Evolutionary conservation across 2,329 filamentous ascomycete genomes (phyloP).

Genomic region (Colletotrichum magnum): DNA sequence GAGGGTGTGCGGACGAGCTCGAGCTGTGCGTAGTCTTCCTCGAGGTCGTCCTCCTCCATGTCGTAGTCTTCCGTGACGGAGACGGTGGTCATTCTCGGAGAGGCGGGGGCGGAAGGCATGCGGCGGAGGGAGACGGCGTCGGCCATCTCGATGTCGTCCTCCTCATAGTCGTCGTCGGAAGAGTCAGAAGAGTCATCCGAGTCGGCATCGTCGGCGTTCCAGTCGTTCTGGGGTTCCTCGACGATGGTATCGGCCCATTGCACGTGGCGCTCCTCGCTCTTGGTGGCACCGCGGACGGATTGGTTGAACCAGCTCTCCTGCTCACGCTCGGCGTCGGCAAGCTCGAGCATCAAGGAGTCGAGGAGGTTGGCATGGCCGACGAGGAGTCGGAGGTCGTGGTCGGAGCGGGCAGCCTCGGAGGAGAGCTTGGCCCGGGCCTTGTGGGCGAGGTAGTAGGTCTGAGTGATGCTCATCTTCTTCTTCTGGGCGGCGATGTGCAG

Average conservation of each 20-base stretch:
- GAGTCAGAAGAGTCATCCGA: constrained; percentile 52
- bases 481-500: constrained; percentile 55
- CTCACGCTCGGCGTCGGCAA: constrained; percentile 93
- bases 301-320: constrained; percentile 99
- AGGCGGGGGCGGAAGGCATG: constrained; percentile 54
- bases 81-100: constrained; percentile 47
- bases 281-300: constrained; percentile 83
- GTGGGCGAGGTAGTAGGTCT: constrained; percentile 98
- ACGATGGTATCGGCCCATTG: constrained; percentile 88
- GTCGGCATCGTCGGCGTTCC: constrained; percentile 75
- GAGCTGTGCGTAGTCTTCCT: constrained; percentile 76
- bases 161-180: constrained; percentile 63
- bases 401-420: constrained; percentile 87
- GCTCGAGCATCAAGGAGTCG: constrained; percentile 91
- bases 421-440: constrained; percentile 97
- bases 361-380: constrained; percentile 99
- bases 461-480: constrained; percentile 95
- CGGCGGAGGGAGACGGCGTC: constrained; percentile 63
- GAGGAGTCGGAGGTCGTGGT: constrained; percentile 94
- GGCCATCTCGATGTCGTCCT: constrained; percentile 72
- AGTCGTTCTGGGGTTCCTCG: constrained; percentile 81
- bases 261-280: constrained; percentile 74
- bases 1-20: constrained; percentile 78
- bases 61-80: constrained; percentile 58
- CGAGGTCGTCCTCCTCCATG: constrained; percentile 68